A percentile compares a stretch with the other conserved stretches of the same genome.
phyloP scores from a whole-genome alignment of 352 stramenopile species.

The Pythium oligandrum region DNA sequence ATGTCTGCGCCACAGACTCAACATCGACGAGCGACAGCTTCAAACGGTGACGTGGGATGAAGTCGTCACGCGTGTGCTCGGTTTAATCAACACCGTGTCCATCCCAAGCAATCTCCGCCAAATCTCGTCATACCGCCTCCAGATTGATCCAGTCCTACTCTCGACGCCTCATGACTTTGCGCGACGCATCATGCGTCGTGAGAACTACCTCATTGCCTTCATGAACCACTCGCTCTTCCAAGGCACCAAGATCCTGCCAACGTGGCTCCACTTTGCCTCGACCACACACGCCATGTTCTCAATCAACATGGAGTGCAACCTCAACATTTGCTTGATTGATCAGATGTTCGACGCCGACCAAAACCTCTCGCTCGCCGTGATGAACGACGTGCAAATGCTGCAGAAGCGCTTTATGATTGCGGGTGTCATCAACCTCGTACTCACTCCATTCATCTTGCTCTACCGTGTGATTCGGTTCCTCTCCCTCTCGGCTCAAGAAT shows the following conservation, averaged over 20 bases:
- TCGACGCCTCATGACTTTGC: constrained; percentile 88
- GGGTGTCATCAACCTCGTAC: constrained; percentile 91
- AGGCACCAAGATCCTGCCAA: constrained; percentile 69
- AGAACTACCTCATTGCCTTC: constrained; percentile 98
- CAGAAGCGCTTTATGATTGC: constrained; percentile 92
- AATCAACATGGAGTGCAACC: constrained; percentile 91
- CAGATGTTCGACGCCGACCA: constrained; percentile 93
- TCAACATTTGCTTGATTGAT: constrained; percentile 96
- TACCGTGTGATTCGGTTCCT: constrained; percentile 97
- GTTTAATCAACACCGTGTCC: constrained; percentile 63
- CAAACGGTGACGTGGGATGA: constrained; percentile 87
- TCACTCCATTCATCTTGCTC: constrained; percentile 96
- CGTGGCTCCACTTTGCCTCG: constrained; percentile 64
- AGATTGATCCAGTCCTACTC: constrained; percentile 74
- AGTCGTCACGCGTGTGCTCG: constrained; percentile 85
- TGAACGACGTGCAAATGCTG: constrained; percentile 90
- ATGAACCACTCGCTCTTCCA: constrained; percentile 96
- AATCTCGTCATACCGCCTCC: constrained; percentile 71
- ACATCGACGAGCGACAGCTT: constrained; percentile 82
- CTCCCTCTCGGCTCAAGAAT: constrained; percentile 96
- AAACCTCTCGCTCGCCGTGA: constrained; percentile 81
- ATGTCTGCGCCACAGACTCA: constrained; percentile 36
- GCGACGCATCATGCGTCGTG: constrained; percentile 95
- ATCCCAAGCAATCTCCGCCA: constrained; percentile 83
- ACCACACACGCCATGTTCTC: constrained; percentile 81